Evolutionary conservation across 2,329 filamentous ascomycete species (phyloP), one percentile per base, ranked within the genome.

Genomic region (Colletotrichum siamense): DNA sequence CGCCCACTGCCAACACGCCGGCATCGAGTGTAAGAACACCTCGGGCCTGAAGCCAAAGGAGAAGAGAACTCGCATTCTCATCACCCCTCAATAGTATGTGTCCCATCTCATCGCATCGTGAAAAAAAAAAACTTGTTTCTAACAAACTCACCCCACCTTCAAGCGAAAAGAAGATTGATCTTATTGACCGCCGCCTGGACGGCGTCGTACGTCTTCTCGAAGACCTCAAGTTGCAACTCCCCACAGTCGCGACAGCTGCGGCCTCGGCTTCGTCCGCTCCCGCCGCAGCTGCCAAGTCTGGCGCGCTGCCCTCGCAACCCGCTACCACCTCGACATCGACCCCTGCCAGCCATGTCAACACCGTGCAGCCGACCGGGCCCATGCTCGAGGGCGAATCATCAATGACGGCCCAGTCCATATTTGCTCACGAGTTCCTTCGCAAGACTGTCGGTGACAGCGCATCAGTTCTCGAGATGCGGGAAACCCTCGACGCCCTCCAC

Each of bases 321-420:
- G 55, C 55, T 1, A 18, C 39, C 6, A 52, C 69, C 1, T 74
- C 69, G 10, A 59, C 68, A 13, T 78, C 69, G n/a, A 71, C 76
- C n/a, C 15, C 79, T 73, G 32, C 78, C 64, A 73, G 75, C 75
- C 65, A 80, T 72, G 15, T 70, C 77, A 59, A 74, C 66, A n/a
- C 75, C 8, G 75, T 78, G 34, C 63, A 78, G 61, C 73, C 79
- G 24, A 81, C 81, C 7, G 82, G 80, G n/a, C 80, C 81, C 7
- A 81, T 85, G 5, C 80, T 88, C 10, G 87, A 88, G 62, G 87
- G 87, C 9, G 85, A 86, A 75, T 87, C 86, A 4, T 88, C 87
- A 2, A 77, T 89, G 28, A 83, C 87, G 8, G 87, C 87, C 3
- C 87, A 89, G 71, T 86, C 87, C 2, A 84, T 83, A 15, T 89